Percentiles rank a stretch among this genome's conserved stretches.
Evolutionary conservation across 2,329 filamentous ascomycete genomes (phyloP).

Genomic region (Trichoderma sp.): DNA sequence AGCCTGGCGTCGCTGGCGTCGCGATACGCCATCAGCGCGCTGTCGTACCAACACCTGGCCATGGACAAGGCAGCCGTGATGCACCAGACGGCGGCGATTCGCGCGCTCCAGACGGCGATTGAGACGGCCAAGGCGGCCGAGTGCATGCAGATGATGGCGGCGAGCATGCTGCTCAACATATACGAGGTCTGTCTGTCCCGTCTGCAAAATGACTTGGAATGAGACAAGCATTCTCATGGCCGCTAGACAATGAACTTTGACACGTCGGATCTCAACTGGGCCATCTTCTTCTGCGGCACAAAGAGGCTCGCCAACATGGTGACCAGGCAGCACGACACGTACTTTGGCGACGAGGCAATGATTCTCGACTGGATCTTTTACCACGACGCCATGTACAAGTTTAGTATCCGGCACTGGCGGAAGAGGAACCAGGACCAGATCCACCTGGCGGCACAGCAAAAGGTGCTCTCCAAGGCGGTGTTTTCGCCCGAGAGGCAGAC

Average conservation of each 20-base stretch:
- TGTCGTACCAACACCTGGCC: constrained; percentile 18
- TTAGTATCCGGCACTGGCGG: constrained; percentile 22
- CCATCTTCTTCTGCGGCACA: constrained; percentile 24
- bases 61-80: constrained; percentile 14
- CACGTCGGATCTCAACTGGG: constrained; percentile 21
- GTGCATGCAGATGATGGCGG: constrained; percentile 22
- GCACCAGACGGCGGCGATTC: constrained; percentile 19
- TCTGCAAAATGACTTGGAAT: not conserved
- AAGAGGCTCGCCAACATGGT: constrained; percentile 16
- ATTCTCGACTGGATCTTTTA: constrained; percentile 26
- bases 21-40: constrained; percentile 14
- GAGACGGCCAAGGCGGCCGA: constrained; percentile 4
- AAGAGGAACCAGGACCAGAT: constrained; percentile 13
- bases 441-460: not conserved
- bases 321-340: not conserved
- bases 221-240: not conserved
- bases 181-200: constrained; percentile 15
- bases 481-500: constrained; percentile 24
- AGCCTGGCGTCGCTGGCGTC: constrained; percentile 19
- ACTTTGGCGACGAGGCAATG: constrained; percentile 17
- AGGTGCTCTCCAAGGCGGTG: constrained; percentile 19
- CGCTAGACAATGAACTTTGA: constrained; percentile 24
- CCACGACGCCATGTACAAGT: constrained; percentile 26
- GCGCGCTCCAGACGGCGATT: constrained; percentile 20
- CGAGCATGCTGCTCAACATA: constrained; percentile 22